phyloP scores from a whole-genome alignment of 2,329 filamentous ascomycete genomes.

The Paracoccidioides brasiliensis region DNA sequence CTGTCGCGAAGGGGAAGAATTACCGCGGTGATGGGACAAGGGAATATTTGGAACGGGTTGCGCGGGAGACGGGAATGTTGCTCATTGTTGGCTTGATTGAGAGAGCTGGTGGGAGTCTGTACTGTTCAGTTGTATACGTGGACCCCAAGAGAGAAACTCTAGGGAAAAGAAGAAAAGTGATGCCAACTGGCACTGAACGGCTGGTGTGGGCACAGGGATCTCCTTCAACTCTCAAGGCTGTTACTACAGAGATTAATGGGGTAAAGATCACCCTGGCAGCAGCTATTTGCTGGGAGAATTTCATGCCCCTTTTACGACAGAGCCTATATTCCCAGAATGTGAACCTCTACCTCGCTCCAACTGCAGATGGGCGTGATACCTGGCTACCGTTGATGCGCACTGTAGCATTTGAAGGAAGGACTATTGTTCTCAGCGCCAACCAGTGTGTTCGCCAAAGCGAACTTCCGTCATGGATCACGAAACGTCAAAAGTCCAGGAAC shows the following conservation, averaged over 20 bases:
- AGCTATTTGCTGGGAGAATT: constrained; percentile 95
- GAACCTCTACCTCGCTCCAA: constrained; percentile 82
- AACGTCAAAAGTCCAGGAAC: constrained; percentile 6
- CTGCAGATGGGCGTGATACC: constrained; percentile 68
- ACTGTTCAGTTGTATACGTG: constrained; percentile 72
- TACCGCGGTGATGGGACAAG: constrained; percentile 60
- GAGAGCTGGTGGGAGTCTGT: constrained; percentile 65
- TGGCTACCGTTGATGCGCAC: constrained; percentile 79
- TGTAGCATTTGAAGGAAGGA: constrained; percentile 65
- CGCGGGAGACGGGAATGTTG: constrained; percentile 67
- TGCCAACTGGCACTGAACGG: constrained; percentile 75
- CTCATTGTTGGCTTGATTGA: constrained; percentile 71
- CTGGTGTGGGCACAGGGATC: constrained; percentile 82
- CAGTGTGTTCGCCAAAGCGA: constrained; percentile 56
- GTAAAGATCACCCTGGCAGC: constrained; percentile 67
- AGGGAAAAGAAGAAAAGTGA: constrained; percentile 82
- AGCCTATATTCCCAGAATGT: constrained; percentile 79
- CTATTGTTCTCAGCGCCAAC: constrained; percentile 76
- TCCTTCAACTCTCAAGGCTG: constrained; percentile 62
- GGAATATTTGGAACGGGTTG: constrained; percentile 64
- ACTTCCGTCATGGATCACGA: constrained; percentile 45
- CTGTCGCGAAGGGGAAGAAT: constrained; percentile 38
- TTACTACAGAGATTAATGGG: constrained; percentile 66
- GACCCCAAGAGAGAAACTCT: constrained; percentile 59
- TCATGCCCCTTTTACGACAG: constrained; percentile 81